Percentiles rank a stretch among this genome's conserved stretches.
These are phyloP conservation scores for Aspergillus melleus DNA, from an alignment of 2,329 filamentous ascomycete genomes.

Conservation along the genomic window DNA sequence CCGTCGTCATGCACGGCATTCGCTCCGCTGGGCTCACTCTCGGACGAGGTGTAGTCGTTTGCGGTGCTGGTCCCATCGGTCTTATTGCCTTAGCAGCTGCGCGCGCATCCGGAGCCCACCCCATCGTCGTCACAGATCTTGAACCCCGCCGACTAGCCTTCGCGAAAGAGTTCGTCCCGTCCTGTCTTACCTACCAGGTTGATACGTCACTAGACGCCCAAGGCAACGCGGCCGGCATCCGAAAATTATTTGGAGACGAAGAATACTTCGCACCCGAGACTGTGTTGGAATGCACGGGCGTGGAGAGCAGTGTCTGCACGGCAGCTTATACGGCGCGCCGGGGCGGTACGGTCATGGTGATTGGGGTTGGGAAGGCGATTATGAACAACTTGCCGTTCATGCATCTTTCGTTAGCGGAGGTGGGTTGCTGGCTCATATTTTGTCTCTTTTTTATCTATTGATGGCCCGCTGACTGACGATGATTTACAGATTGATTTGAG, in stretches of 20 bases:
- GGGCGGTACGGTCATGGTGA: conserved; percentile 63
- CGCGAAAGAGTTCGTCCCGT: conserved; percentile 58
- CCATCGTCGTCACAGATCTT: conserved; percentile 64
- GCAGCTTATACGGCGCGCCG: conserved; percentile 58
- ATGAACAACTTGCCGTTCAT: conserved; percentile 69
- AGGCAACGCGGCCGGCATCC: conserved; percentile 54
- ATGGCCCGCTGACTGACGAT: not conserved
- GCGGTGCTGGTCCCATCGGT: conserved; percentile 65
- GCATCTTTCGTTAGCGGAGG: conserved; percentile 62
- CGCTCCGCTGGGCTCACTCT: conserved; percentile 54
- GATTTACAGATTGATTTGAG: conserved; percentile 59
- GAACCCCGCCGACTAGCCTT: conserved; percentile 58
- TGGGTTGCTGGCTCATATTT: conserved; percentile 7
- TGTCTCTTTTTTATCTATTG: too few relatives aligned
- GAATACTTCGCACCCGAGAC: conserved; percentile 60
- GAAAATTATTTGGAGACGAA: conserved; percentile 53
- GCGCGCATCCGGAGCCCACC: conserved; percentile 62
- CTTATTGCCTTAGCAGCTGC: conserved; percentile 59
- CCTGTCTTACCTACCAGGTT: conserved; percentile 56
- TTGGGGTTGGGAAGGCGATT: conserved; percentile 61
- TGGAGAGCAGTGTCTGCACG: conserved; percentile 63
- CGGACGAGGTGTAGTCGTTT: conserved; percentile 58
- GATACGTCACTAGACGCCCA: conserved; percentile 47
- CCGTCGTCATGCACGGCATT: conserved; percentile 64
- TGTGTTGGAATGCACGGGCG: conserved; percentile 66